Conservation (phyloP, 202 grass and related monocot species). For the Schoenoplectus tabernaemontani region DNA sequence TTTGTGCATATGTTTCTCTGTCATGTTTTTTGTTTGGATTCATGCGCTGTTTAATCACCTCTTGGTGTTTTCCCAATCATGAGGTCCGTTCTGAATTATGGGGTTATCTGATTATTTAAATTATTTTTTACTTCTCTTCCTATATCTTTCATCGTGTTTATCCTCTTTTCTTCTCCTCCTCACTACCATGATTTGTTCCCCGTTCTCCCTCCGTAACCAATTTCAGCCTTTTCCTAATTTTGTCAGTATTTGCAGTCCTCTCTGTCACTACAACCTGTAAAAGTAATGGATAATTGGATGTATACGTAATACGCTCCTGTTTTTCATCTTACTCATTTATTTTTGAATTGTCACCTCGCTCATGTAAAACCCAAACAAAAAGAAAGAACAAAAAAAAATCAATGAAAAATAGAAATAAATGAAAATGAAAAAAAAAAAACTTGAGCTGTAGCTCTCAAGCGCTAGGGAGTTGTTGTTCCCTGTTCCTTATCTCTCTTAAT, state of each 20-base stretch:
- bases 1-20: conserved; percentile 15
- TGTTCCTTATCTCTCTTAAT: background rate
- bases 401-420: background rate
- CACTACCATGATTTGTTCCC: conserved; percentile 6
- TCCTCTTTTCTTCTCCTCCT: conserved; percentile 2
- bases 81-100: conserved; percentile 2
- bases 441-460: background rate
- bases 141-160: conserved; percentile 4
- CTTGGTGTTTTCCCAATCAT: conserved; percentile 18
- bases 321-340: background rate
- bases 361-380: background rate
- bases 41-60: conserved; percentile 12
- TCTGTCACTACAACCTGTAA: conserved; percentile 7
- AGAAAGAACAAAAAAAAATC: background rate
- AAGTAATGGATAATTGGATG: background rate
- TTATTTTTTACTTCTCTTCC: background rate
- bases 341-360: background rate
- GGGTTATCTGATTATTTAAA: background rate
- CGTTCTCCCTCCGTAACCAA: background rate
- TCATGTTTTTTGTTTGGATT: conserved; percentile 18
- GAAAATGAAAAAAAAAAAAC: background rate
- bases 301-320: background rate
- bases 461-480: conserved; percentile 21
- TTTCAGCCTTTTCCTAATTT: conserved; percentile 10
- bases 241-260: conserved; percentile 5